Evolutionary conservation across 2,329 filamentous ascomycete species (phyloP).

Genomic region (Ophiocordyceps sinensis): DNA sequence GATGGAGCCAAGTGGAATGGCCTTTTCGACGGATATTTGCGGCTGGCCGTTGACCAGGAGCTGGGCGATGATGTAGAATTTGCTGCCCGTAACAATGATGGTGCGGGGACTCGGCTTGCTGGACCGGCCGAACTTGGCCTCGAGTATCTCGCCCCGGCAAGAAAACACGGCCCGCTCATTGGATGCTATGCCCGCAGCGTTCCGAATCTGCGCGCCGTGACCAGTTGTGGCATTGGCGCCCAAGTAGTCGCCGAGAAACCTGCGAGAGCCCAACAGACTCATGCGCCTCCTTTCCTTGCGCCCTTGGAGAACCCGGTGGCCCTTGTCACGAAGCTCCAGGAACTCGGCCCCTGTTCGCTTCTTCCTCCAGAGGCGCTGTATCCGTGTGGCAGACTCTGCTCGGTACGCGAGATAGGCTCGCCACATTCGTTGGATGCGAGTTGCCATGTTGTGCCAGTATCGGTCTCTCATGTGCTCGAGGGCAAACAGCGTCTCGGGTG

Average conservation of each 20-base stretch:
- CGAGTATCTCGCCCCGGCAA: conserved; percentile 75
- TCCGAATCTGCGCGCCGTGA: conserved; percentile 67
- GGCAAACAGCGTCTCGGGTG: conserved; percentile 90
- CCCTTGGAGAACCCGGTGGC: conserved; percentile 65
- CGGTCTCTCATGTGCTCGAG: conserved; percentile 94
- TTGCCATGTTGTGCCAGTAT: conserved; percentile 99
- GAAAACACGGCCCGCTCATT: conserved; percentile 77
- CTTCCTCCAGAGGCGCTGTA: conserved; percentile 91
- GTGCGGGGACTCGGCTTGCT: conserved; percentile 84
- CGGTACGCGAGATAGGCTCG: conserved; percentile 88
- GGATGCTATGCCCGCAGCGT: conserved; percentile 52
- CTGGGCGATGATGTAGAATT: conserved; percentile 82
- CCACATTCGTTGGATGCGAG: conserved; percentile 94
- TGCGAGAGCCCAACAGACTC: conserved; percentile 78
- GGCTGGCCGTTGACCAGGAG: conserved; percentile 68
- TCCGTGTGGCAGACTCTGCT: conserved; percentile 80
- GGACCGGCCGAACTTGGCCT: conserved; percentile 91
- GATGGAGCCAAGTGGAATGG: conserved; percentile 73
- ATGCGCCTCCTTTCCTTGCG: conserved; percentile 85
- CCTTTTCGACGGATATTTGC: conserved; percentile 67
- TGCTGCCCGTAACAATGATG: conserved; percentile 69
- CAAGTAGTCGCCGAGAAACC: conserved; percentile 91
- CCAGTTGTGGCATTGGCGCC: conserved; percentile 71
- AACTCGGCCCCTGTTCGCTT: conserved; percentile 84
- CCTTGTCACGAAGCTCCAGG: conserved; percentile 74